These are phyloP conservation scores for Debaryomyces nepalensis DNA, from an alignment of 1,139 yeast species.

Conservation along the genomic window DNA sequence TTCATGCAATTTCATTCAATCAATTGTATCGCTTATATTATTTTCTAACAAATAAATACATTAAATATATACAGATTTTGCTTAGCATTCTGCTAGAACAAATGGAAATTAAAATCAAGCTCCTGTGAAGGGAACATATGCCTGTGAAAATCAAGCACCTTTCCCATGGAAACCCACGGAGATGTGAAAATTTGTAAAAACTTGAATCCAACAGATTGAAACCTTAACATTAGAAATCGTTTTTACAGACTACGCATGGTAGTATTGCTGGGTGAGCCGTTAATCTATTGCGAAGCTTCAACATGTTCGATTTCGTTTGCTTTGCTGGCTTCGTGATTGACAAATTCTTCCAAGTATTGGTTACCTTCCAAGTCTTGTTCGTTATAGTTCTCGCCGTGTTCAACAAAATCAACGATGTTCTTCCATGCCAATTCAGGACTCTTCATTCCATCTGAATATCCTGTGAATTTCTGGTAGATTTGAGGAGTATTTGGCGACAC, in stretches of 20 bases:
- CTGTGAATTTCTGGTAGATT: constrained; percentile 67
- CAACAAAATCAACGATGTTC: constrained; percentile 75
- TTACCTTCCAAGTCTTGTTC: constrained; percentile 43
- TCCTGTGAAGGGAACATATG: no score
- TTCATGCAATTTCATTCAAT: no score
- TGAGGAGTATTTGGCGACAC: constrained; percentile 73
- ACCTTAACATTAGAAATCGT: no score
- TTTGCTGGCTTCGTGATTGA: constrained; percentile 28
- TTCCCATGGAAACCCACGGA: no score
- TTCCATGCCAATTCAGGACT: constrained; percentile 77
- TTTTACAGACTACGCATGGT: no score
- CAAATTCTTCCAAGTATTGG: constrained; percentile 51
- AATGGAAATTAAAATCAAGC: not conserved
- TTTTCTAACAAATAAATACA: constrained; percentile 5
- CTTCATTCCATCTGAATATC: constrained; percentile 71
- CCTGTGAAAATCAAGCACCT: no score
- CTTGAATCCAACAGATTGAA: no score
- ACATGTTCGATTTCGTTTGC: constrained; percentile 1
- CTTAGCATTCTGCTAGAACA: not conserved
- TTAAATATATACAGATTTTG: constrained; percentile 10
- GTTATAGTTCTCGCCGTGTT: constrained; percentile 62
- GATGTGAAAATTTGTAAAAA: no score
- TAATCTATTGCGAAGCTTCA: constrained; percentile 4
- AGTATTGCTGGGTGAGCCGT: no score
- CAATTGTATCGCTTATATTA: no score